phyloP scores from a whole-genome alignment of 2,329 filamentous ascomycete species.

The Trichoderma afroharzianum region DNA sequence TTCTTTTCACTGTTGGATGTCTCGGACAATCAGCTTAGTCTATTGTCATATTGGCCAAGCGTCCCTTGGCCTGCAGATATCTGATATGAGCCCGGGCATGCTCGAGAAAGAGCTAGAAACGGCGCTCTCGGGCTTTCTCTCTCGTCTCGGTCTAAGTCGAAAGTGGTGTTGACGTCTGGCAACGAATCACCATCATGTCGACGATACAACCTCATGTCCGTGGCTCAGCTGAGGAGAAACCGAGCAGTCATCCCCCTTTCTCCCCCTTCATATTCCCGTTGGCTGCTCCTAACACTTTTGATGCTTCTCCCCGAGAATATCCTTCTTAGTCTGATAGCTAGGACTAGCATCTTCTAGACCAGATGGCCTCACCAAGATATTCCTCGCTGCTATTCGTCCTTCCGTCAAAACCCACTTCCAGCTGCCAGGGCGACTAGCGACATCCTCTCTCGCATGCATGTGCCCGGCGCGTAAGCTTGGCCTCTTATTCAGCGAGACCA shows the following conservation, averaged over 20 bases:
- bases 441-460: background rate
- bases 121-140: background rate
- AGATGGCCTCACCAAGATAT: background rate
- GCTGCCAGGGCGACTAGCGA: background rate
- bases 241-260: background rate
- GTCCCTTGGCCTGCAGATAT: background rate
- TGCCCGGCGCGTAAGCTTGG: constrained; percentile 7
- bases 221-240: constrained; percentile 13
- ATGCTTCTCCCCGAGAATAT: background rate
- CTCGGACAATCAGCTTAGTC: background rate
- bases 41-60: background rate
- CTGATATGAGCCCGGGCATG: background rate
- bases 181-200: background rate
- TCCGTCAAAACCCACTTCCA: background rate
- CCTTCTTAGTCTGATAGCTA: background rate
- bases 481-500: background rate
- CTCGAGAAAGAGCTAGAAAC: background rate
- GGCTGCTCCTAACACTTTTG: background rate
- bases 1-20: background rate
- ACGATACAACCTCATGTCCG: background rate
- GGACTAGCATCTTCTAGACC: background rate
- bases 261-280: background rate
- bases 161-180: background rate
- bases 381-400: background rate
- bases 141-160: background rate